Conservation (phyloP, 192 early-diverging fungal species). For the Coemansia sp. region DNA sequence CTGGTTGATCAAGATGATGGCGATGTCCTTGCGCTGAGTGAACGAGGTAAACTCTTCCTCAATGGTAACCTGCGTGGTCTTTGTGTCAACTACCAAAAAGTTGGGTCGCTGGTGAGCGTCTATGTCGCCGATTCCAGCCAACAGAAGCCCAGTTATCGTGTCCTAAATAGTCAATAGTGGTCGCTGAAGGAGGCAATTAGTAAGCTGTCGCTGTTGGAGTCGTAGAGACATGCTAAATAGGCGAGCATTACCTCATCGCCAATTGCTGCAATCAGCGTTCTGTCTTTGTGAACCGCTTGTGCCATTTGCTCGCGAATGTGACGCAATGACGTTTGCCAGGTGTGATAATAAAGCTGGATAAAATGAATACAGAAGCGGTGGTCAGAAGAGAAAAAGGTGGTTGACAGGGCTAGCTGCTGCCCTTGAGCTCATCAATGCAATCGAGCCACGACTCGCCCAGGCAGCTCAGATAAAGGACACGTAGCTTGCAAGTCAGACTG, state of each 20-base stretch:
- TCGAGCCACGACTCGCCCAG: neutral
- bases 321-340: neutral
- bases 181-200: neutral
- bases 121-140: slow-evolving; percentile 96
- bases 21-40: slow-evolving; percentile 93
- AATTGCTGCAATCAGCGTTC: slow-evolving; percentile 57
- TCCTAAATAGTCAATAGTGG: slow-evolving; percentile 59
- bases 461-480: neutral
- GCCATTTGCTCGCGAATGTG: slow-evolving; percentile 18
- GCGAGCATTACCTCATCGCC: slow-evolving; percentile 48
- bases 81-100: slow-evolving; percentile 95
- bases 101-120: slow-evolving; percentile 91
- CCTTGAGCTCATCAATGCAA: neutral
- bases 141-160: slow-evolving; percentile 94
- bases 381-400: neutral
- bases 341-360: neutral
- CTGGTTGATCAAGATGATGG: slow-evolving; percentile 97
- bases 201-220: neutral
- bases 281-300: slow-evolving; percentile 33
- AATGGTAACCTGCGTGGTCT: slow-evolving; percentile 72
- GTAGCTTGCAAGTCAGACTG: neutral
- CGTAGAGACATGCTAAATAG: neutral
- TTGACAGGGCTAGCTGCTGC: neutral
- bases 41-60: slow-evolving; percentile 87
- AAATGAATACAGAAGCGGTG: neutral